phyloP scores from a whole-genome alignment of 305 asterid species.

The Fraxinus platypoda region DNA sequence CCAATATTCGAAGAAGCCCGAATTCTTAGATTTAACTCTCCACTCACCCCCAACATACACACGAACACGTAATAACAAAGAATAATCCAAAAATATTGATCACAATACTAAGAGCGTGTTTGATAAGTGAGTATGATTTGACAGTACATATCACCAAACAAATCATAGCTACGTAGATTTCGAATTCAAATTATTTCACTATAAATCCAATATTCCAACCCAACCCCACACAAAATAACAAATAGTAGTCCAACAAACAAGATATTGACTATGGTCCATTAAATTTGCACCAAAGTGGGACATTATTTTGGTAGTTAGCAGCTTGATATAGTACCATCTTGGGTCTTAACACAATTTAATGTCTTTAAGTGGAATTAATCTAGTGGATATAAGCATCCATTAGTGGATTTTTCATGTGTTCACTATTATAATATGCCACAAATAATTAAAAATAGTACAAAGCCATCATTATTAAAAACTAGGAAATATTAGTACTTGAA shows the following conservation, averaged over 20 bases:
- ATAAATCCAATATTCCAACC: background rate
- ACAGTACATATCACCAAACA: background rate
- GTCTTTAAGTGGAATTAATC: constrained; percentile 24
- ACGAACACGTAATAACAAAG: background rate
- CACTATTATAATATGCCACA: background rate
- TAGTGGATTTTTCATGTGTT: constrained; percentile 24
- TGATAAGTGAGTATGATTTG: background rate
- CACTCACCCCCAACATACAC: background rate
- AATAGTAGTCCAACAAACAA: background rate
- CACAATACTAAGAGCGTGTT: background rate
- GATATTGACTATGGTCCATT: background rate
- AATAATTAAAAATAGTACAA: background rate
- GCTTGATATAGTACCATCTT: background rate
- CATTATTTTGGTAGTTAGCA: constrained; percentile 21
- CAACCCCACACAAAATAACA: background rate
- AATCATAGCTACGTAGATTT: background rate
- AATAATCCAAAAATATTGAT: background rate
- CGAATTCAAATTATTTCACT: background rate
- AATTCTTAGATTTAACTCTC: background rate
- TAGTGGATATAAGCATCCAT: constrained; percentile 20
- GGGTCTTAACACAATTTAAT: constrained; percentile 9
- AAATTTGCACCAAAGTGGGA: background rate
- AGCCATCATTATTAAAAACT: background rate
- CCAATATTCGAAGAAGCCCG: background rate
- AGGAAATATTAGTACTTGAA: background rate